phyloP scores from a whole-genome alignment of 208 protist genomes.

The Leishmania tropica region DNA sequence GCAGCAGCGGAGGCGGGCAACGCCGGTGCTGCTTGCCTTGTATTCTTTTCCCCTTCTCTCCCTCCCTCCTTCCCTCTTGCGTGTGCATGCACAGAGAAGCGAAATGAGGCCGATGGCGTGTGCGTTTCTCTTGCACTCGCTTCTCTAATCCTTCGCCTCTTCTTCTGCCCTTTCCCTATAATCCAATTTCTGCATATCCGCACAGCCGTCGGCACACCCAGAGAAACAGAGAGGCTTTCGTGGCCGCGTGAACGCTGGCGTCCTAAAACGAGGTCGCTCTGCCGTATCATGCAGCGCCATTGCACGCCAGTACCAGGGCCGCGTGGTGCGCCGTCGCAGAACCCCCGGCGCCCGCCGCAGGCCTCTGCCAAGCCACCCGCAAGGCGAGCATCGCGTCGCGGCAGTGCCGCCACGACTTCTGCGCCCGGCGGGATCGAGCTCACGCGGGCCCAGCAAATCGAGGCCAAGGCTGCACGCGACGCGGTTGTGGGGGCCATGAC shows the following conservation, averaged over 20 bases:
- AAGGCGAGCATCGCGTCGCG: neutral
- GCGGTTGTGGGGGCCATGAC: slow-evolving; percentile 5
- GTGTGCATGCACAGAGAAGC: neutral
- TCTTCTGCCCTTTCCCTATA: neutral
- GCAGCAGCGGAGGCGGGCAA: neutral
- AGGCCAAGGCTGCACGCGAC: slow-evolving; percentile 30
- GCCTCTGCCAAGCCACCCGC: neutral
- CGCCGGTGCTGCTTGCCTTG: neutral
- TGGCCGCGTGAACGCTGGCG: neutral
- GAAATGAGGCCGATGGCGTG: neutral
- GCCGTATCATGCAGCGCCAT: neutral
- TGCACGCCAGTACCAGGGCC: neutral
- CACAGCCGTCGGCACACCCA: neutral
- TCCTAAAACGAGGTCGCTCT: neutral
- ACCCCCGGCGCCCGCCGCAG: neutral
- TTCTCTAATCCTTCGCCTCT: neutral
- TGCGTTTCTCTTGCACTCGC: neutral
- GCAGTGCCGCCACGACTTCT: neutral
- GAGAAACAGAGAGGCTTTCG: neutral
- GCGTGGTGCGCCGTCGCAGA: slow-evolving; percentile 2
- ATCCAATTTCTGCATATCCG: neutral
- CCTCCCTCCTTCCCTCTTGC: neutral
- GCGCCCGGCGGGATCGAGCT: neutral
- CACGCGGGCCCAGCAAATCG: slow-evolving; percentile 20
- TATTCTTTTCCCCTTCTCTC: neutral